A percentile compares a stretch with the other conserved stretches of the same genome.
These are phyloP conservation scores for Eruca vesicaria DNA, from an alignment of 441 rosid genomes.

Conservation along the genomic window DNA sequence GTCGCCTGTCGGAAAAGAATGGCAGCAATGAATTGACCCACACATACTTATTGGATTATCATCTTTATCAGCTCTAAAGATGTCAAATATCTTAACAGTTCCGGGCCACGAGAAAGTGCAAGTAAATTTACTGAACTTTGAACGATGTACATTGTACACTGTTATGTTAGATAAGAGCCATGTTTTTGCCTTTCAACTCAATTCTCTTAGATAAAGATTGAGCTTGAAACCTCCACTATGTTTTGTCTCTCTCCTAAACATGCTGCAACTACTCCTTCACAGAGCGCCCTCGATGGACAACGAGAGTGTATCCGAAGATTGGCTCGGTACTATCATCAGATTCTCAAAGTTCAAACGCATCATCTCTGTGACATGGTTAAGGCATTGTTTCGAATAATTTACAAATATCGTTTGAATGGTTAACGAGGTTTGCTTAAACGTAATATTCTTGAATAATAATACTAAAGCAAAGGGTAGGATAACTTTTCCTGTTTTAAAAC, in stretches of 20 bases:
- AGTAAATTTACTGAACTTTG: not conserved
- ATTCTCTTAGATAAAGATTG: not conserved
- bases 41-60: not conserved
- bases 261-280: slow-evolving; percentile 28
- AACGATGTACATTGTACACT: not conserved
- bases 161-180: slow-evolving; percentile 46
- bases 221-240: not conserved
- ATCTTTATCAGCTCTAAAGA: slow-evolving; percentile 5
- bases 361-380: no score
- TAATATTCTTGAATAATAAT: not conserved
- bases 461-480: not conserved
- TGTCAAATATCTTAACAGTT: not conserved
- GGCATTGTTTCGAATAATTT: not conserved
- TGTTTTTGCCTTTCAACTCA: not conserved
- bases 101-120: slow-evolving; percentile 3
- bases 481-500: slow-evolving; percentile 16
- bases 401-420: not conserved
- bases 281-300: slow-evolving; percentile 20
- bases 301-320: slow-evolving; percentile 22
- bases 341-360: slow-evolving; percentile 5
- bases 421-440: not conserved
- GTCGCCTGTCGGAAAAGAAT: not conserved
- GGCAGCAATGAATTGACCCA: not conserved
- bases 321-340: slow-evolving; percentile 29
- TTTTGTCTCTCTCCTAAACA: not conserved